phyloP scores from a whole-genome alignment of 2,329 filamentous ascomycete species.

The Pseudogymnoascus destructans region DNA sequence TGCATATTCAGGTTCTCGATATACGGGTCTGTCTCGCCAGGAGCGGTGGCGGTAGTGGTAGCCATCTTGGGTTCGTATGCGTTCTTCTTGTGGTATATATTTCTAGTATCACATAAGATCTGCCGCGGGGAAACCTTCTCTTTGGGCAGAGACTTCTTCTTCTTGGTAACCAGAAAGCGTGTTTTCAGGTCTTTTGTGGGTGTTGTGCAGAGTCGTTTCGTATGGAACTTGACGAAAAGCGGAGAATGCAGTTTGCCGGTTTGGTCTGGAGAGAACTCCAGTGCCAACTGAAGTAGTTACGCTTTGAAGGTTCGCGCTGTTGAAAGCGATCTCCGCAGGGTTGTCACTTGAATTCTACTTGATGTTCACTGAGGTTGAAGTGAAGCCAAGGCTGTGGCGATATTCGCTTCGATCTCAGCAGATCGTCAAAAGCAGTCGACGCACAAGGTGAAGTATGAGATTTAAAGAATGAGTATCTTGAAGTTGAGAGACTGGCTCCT shows the following conservation, averaged over 20 bases:
- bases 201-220: conserved; percentile 30
- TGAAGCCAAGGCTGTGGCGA: conserved; percentile 9
- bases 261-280: conserved; percentile 16
- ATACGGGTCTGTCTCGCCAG: conserved; percentile 19
- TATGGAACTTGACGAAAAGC: conserved; percentile 49
- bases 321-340: conserved; percentile 11
- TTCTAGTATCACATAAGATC: conserved; percentile 27
- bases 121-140: conserved; percentile 18
- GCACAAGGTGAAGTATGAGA: neutral
- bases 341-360: conserved; percentile 7
- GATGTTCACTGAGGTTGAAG: conserved; percentile 11
- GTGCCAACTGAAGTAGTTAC: conserved; percentile 11
- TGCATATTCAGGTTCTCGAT: conserved; percentile 72
- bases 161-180: conserved; percentile 24
- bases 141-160: conserved; percentile 17
- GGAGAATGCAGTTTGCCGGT: conserved; percentile 59
- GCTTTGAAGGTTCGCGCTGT: conserved; percentile 8
- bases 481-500: conserved; percentile 11
- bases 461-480: conserved; percentile 11
- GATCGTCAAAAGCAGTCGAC: neutral
- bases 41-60: conserved; percentile 23
- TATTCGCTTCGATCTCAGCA: neutral
- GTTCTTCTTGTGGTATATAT: conserved; percentile 32
- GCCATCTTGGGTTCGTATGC: conserved; percentile 34
- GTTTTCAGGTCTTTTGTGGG: conserved; percentile 23